phyloP scores from a whole-genome alignment of 148 eudicot genomes.

The Rhododendron mucronatum region DNA sequence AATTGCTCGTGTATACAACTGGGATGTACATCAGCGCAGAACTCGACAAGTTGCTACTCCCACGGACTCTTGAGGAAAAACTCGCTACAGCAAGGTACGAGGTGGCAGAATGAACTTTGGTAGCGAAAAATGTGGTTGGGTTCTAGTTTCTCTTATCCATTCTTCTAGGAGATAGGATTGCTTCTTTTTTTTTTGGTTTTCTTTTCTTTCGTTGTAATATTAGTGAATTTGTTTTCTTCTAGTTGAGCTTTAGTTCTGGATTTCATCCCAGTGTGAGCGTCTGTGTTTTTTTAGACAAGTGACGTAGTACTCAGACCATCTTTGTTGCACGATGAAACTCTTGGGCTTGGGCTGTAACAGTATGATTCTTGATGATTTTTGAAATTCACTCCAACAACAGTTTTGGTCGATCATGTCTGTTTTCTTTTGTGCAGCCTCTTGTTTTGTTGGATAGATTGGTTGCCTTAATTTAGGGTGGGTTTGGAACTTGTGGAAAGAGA shows the following conservation, averaged over 20 bases:
- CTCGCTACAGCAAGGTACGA: not conserved
- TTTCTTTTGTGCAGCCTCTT: not conserved
- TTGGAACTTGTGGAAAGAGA: not conserved
- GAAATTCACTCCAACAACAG: not conserved
- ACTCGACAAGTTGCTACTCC: constrained; percentile 37
- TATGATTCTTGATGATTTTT: not conserved
- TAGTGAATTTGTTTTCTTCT: not conserved
- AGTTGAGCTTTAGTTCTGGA: not conserved
- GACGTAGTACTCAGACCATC: not conserved
- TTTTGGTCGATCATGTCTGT: not conserved
- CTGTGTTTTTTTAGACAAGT: not conserved
- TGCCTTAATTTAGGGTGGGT: not conserved
- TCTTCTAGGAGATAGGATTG: constrained; percentile 1
- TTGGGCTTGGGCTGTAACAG: not conserved
- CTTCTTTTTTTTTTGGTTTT: not conserved
- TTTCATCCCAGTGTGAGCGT: not conserved
- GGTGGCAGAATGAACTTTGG: not conserved
- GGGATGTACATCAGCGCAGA: constrained; percentile 95
- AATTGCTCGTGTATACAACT: constrained; percentile 87
- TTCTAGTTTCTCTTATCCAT: not conserved
- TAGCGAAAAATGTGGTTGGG: not conserved
- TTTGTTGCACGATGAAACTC: constrained; percentile 4
- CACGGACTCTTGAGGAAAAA: constrained; percentile 40
- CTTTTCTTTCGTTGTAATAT: not conserved
- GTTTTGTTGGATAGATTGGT: not conserved